Evolutionary conservation across 1,284 basidiomycete genomes (phyloP).

Genomic region (Pseudomicrostroma phylloplanum): DNA sequence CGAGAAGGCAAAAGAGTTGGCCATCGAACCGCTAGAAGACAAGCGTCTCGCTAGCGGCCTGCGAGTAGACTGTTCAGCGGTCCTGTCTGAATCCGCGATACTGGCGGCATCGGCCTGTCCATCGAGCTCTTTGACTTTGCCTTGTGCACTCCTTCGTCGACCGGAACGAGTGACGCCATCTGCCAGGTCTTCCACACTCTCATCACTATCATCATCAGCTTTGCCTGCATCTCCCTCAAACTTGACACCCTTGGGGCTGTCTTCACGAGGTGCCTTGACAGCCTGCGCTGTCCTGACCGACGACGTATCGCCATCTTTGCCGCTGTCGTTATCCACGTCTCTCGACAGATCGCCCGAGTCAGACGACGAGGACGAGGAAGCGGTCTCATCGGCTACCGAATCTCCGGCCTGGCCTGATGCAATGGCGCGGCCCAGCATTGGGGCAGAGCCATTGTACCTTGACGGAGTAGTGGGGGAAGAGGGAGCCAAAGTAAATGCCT

Average conservation of each 20-base stretch:
- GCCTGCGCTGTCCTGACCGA: slow-evolving; percentile 3
- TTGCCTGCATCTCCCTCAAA: background rate
- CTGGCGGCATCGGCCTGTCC: slow-evolving; percentile 1
- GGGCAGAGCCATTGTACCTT: no score
- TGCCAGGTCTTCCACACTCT: no score
- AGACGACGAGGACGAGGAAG: background rate
- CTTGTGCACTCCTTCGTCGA: slow-evolving; percentile 6
- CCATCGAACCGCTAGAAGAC: slow-evolving; percentile 36
- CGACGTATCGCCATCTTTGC: background rate
- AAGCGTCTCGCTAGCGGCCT: slow-evolving; percentile 12
- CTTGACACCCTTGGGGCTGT: background rate
- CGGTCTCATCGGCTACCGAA: no score
- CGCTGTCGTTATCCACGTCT: background rate
- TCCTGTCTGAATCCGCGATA: background rate
- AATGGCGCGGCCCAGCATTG: no score
- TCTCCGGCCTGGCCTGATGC: no score
- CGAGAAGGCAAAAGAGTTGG: slow-evolving; percentile 35
- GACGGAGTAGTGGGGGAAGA: no score
- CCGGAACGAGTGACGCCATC: no score
- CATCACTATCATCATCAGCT: background rate
- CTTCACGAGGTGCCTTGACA: background rate
- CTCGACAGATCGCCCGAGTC: background rate
- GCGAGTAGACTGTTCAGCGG: slow-evolving; percentile 6
- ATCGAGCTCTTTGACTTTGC: slow-evolving; percentile 8
- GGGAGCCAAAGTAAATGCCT: no score